These are phyloP conservation scores for Dioszegia aurantiaca DNA, from an alignment of 768 basidiomycete species.

Conservation along the genomic window DNA sequence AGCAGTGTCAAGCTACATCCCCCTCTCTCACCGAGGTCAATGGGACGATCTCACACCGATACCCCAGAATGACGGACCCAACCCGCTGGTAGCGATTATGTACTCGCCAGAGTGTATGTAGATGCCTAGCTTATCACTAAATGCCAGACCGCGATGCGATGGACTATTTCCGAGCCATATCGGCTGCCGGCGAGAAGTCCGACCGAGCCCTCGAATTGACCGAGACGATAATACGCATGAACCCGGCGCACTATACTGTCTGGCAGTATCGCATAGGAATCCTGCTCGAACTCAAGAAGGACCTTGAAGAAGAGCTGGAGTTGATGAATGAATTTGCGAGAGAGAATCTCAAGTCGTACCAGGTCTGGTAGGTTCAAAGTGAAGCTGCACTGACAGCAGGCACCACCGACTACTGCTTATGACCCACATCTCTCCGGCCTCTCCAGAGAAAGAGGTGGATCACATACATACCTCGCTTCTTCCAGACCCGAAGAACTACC, in stretches of 20 bases:
- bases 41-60: constrained; percentile 80
- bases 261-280: constrained; percentile 97
- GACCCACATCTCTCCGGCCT: constrained; percentile 48
- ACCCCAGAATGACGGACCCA: constrained; percentile 71
- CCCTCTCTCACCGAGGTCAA: constrained; percentile 64
- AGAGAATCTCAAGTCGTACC: constrained; percentile 86
- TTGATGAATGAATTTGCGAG: constrained; percentile 86
- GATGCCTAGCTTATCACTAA: neutral
- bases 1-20: constrained; percentile 35
- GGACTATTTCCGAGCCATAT: constrained; percentile 83
- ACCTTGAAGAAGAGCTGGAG: constrained; percentile 71
- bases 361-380: constrained; percentile 82
- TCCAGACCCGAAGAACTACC: constrained; percentile 91
- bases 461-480: constrained; percentile 73
- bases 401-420: constrained; percentile 56
- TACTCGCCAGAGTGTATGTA: constrained; percentile 81
- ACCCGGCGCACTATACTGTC: constrained; percentile 95
- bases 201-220: constrained; percentile 80
- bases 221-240: constrained; percentile 79
- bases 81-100: constrained; percentile 85
- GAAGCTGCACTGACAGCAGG: constrained; percentile 36
- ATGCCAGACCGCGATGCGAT: constrained; percentile 82
- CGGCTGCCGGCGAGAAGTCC: constrained; percentile 73
- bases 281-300: constrained; percentile 64
- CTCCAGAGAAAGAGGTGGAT: constrained; percentile 61